phyloP scores from a whole-genome alignment of 225 moss, liverwort and hornwort genomes.

The Pseudisothecium myosuroides region DNA sequence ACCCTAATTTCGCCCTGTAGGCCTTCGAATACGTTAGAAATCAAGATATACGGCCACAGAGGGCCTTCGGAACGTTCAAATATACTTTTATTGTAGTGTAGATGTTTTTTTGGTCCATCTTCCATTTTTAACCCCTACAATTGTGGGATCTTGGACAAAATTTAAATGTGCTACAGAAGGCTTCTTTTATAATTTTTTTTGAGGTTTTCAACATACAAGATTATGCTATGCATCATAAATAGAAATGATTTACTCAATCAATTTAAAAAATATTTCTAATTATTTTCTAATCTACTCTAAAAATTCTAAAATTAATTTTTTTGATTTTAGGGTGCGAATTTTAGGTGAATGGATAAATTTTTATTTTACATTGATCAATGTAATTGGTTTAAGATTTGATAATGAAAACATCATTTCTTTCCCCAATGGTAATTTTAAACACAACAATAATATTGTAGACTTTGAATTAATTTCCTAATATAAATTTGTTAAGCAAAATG shows the following conservation, averaged over 20 bases:
- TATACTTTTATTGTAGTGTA: too few relatives aligned
- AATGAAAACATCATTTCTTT: not conserved
- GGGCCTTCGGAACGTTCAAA: too few relatives aligned
- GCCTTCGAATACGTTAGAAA: too few relatives aligned
- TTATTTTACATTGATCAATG: not conserved
- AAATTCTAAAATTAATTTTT: not conserved
- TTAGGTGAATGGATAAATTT: not conserved
- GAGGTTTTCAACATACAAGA: not conserved
- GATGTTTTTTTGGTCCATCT: too few relatives aligned
- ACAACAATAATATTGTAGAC: not conserved
- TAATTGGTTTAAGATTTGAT: not conserved
- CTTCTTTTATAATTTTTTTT: not conserved
- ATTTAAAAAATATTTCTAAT: not conserved
- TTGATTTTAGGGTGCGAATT: not conserved
- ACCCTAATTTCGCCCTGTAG: too few relatives aligned
- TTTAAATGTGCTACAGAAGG: not conserved
- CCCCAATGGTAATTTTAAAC: not conserved
- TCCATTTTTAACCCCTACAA: too few relatives aligned
- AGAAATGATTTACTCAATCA: not conserved
- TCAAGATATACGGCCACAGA: too few relatives aligned
- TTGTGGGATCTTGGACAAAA: not conserved
- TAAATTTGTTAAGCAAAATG: not conserved
- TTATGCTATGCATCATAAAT: not conserved
- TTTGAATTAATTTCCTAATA: not conserved
- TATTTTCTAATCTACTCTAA: not conserved